Percentiles rank a stretch among this genome's conserved stretches.
Evolutionary conservation across 768 basidiomycete genomes (phyloP).

Genomic region (Mycena vitilis): DNA sequence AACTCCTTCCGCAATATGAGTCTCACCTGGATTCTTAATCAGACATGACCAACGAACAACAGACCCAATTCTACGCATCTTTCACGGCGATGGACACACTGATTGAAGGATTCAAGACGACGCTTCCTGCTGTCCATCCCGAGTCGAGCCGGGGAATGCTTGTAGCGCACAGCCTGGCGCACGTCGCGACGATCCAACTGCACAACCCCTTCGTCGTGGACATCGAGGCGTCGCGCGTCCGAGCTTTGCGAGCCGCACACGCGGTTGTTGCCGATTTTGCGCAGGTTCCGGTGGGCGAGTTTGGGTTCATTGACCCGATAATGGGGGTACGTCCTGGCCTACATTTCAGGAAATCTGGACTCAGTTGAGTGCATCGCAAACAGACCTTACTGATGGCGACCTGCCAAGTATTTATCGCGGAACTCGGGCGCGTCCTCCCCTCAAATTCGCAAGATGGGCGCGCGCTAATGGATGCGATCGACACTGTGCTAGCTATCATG

Average conservation of each 20-base stretch:
- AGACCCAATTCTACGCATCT: slow-evolving; percentile 36
- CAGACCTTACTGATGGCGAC: slow-evolving; percentile 36
- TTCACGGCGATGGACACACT: slow-evolving; percentile 43
- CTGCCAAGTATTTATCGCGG: slow-evolving; percentile 35
- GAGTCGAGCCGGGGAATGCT: slow-evolving; percentile 30
- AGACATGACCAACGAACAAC: slow-evolving; percentile 39
- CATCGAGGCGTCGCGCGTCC: slow-evolving; percentile 11
- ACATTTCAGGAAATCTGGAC: background rate
- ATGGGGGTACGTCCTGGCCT: slow-evolving; percentile 23
- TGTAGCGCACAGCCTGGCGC: slow-evolving; percentile 40
- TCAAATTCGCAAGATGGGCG: slow-evolving; percentile 8
- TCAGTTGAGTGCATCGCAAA: too few species aligned
- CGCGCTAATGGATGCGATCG: slow-evolving; percentile 21
- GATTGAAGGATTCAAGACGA: slow-evolving; percentile 34
- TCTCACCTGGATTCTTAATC: background rate
- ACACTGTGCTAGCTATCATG: slow-evolving; percentile 33
- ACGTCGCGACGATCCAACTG: slow-evolving; percentile 28
- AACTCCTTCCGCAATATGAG: background rate
- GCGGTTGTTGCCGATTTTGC: slow-evolving; percentile 17
- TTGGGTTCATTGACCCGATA: slow-evolving; percentile 31
- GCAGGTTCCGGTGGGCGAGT: slow-evolving; percentile 5
- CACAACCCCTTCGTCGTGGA: slow-evolving; percentile 39
- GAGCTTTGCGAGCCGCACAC: slow-evolving; percentile 21
- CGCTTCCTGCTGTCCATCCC: slow-evolving; percentile 14
- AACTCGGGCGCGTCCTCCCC: slow-evolving; percentile 17